These are phyloP conservation scores for Microthlaspi erraticum DNA, from an alignment of 345 rosid genomes.

Conservation along the genomic window DNA sequence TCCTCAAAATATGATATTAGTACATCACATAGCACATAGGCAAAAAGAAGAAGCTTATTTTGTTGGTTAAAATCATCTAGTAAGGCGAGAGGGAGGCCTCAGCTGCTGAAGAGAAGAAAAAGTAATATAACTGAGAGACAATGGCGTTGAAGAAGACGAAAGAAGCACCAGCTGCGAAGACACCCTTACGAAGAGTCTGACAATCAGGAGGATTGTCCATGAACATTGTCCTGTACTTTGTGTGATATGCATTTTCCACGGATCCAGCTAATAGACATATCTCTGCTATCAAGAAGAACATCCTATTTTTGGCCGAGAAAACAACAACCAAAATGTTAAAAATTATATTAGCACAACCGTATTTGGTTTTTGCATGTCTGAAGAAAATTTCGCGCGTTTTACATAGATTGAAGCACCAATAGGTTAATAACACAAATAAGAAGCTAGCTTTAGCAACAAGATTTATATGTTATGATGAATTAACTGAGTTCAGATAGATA, in stretches of 20 bases:
- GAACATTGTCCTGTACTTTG: conserved; percentile 76
- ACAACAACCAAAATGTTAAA: background rate
- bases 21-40: conserved; percentile 19
- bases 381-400: background rate
- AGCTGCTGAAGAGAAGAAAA: conserved; percentile 70
- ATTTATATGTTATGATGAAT: too few relatives aligned
- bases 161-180: conserved; percentile 92
- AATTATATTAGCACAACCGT: background rate
- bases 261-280: conserved; percentile 85
- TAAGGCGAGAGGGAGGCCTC: conserved; percentile 46
- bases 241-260: conserved; percentile 86
- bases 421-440: background rate
- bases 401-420: background rate
- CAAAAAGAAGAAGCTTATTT: background rate
- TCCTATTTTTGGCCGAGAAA: conserved; percentile 50
- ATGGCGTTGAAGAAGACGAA: conserved; percentile 73
- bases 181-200: conserved; percentile 83
- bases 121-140: conserved; percentile 78
- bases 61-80: conserved; percentile 21
- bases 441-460: background rate
- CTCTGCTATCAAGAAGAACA: conserved; percentile 84
- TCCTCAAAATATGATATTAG: conserved; percentile 23
- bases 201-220: conserved; percentile 71
- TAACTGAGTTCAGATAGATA: background rate
- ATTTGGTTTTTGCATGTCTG: background rate